phyloP scores from a whole-genome alignment of 352 stramenopile species.

The Phytophthora agathidicida region DNA sequence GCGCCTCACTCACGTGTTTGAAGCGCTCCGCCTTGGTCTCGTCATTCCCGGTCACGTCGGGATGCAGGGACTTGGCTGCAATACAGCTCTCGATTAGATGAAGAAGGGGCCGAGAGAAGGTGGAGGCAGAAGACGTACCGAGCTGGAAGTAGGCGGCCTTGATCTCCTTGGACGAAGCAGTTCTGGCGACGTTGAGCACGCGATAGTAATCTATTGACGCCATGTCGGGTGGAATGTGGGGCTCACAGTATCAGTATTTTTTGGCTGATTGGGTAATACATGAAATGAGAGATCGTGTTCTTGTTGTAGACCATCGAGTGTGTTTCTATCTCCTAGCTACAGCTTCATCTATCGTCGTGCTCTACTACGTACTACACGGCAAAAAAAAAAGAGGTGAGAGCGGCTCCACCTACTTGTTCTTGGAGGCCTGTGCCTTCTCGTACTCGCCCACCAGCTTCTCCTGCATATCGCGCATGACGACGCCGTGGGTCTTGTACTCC shows the following conservation, averaged over 20 bases:
- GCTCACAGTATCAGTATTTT: not conserved
- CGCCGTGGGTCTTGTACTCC: constrained; percentile 98
- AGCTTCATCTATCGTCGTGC: constrained; percentile 10
- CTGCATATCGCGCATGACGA: constrained; percentile 94
- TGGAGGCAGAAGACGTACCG: constrained; percentile 30
- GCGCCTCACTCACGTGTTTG: constrained; percentile 81
- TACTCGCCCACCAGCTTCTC: constrained; percentile 96
- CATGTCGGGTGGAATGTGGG: constrained; percentile 17
- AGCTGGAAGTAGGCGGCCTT: constrained; percentile 83
- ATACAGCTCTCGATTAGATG: not conserved
- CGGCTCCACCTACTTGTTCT: constrained; percentile 66
- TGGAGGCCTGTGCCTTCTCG: constrained; percentile 83
- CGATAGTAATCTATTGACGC: constrained; percentile 76
- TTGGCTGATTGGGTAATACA: constrained; percentile 16
- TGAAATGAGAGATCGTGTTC: constrained; percentile 10
- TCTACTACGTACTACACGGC: constrained; percentile 2
- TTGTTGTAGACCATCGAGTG: constrained; percentile 16
- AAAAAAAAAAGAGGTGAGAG: constrained; percentile 6
- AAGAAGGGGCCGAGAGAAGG: not conserved
- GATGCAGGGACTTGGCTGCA: constrained; percentile 81
- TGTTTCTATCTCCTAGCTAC: constrained; percentile 26
- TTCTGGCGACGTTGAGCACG: constrained; percentile 75
- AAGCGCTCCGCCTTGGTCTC: constrained; percentile 83
- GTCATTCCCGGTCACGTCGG: constrained; percentile 87
- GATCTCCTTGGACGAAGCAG: constrained; percentile 73